A percentile compares a stretch with the other conserved stretches of the same genome.
Evolutionary conservation across 208 protist species (phyloP).

Genomic region (Trypanosoma theileri): DNA sequence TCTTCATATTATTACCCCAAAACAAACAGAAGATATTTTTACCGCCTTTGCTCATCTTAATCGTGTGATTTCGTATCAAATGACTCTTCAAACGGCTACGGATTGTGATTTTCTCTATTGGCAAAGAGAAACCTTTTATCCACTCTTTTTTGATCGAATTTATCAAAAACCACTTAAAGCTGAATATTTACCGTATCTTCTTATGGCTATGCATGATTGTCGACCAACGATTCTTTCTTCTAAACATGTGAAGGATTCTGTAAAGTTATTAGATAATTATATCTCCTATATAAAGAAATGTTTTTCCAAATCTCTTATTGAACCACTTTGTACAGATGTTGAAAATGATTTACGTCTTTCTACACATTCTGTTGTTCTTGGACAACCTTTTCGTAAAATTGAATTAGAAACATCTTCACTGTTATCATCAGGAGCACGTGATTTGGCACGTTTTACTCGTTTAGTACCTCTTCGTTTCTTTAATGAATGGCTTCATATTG

Average conservation of each 20-base stretch:
- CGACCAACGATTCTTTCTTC: conserved; percentile 35
- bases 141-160: conserved; percentile 77
- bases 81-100: conserved; percentile 43
- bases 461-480: conserved; percentile 86
- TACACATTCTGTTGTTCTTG: conserved; percentile 85
- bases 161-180: conserved; percentile 70
- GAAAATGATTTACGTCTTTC: conserved; percentile 93
- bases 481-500: conserved; percentile 75
- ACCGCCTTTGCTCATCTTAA: conserved; percentile 73
- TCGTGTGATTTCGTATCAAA: conserved; percentile 59
- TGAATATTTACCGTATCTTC: conserved; percentile 57
- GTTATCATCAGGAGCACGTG: conserved; percentile 27
- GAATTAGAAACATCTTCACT: not conserved
- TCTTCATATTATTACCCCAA: conserved; percentile 27
- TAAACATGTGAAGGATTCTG: conserved; percentile 31
- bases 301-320: conserved; percentile 50
- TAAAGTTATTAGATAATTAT: conserved; percentile 52
- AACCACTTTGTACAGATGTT: conserved; percentile 88
- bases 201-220: conserved; percentile 76
- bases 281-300: conserved; percentile 54
- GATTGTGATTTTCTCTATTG: conserved; percentile 92
- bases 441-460: conserved; percentile 80
- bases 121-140: conserved; percentile 76
- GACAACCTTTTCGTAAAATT: conserved; percentile 37
- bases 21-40: conserved; percentile 57